These are phyloP conservation scores for rapeseed (Brassica napus) DNA, from an alignment of 345 rosid genomes.

Conservation along the genomic window DNA sequence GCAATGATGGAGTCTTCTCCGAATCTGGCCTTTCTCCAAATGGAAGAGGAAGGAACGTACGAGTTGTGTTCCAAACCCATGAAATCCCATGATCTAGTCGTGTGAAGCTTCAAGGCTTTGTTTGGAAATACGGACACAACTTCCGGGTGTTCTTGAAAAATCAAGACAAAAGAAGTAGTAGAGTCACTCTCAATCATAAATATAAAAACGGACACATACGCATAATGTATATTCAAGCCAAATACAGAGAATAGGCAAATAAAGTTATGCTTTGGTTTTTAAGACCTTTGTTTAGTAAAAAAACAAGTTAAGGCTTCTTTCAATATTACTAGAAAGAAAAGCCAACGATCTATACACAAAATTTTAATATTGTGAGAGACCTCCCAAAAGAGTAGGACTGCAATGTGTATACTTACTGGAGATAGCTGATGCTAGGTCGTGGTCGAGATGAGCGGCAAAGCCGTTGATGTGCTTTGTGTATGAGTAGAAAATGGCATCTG, in stretches of 20 bases:
- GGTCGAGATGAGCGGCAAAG: slow-evolving; percentile 70
- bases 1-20: slow-evolving; percentile 84
- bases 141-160: slow-evolving; percentile 61
- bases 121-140: slow-evolving; percentile 78
- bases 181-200: slow-evolving; percentile 1
- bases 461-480: slow-evolving; percentile 82
- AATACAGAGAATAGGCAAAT: not conserved
- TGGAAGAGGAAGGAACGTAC: slow-evolving; percentile 41
- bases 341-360: not conserved
- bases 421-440: slow-evolving; percentile 53
- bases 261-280: not conserved
- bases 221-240: not conserved
- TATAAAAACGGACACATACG: not conserved
- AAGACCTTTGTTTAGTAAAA: not conserved
- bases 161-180: slow-evolving; percentile 21
- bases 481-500: slow-evolving; percentile 64
- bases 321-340: not conserved
- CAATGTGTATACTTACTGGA: slow-evolving; percentile 45
- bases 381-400: not conserved
- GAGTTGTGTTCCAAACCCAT: slow-evolving; percentile 61
- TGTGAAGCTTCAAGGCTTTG: slow-evolving; percentile 69
- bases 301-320: not conserved
- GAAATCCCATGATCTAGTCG: slow-evolving; percentile 94
- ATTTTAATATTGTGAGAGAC: not conserved
- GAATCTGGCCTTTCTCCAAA: slow-evolving; percentile 70